phyloP scores from a whole-genome alignment of 495 filamentous ascomycete genomes.

The Penicillium arizonense region DNA sequence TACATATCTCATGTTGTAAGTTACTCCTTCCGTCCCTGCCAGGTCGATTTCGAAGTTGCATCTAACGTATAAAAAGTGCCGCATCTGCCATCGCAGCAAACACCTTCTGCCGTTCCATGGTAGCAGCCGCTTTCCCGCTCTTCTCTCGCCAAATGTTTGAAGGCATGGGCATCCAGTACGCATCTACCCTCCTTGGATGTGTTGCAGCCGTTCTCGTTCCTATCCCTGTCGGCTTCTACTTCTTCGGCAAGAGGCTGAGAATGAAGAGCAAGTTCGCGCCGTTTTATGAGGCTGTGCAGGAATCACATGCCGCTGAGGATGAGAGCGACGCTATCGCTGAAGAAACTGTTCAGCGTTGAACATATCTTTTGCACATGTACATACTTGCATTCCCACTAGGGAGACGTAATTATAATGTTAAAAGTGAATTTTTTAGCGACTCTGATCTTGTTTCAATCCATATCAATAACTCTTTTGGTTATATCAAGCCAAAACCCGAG shows the following conservation, averaged over 20 bases:
- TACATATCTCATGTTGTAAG: constrained; percentile 84
- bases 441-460: not conserved
- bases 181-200: constrained; percentile 72
- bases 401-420: not conserved
- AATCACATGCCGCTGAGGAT: constrained; percentile 13
- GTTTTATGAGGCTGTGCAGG: constrained; percentile 48
- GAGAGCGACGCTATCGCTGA: constrained; percentile 10
- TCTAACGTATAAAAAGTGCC: constrained; percentile 42
- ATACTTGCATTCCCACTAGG: not conserved
- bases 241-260: constrained; percentile 35
- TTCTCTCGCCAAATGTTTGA: constrained; percentile 81
- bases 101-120: constrained; percentile 77
- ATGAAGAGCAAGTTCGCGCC: constrained; percentile 44
- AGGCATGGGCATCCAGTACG: constrained; percentile 74
- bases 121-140: constrained; percentile 75
- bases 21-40: constrained; percentile 5
- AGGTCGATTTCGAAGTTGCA: not conserved
- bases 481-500: too few species aligned
- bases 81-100: constrained; percentile 88
- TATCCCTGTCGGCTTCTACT: constrained; percentile 55
- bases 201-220: constrained; percentile 68
- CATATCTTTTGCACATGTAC: not conserved
- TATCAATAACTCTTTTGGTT: too few species aligned
- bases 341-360: constrained; percentile 6
- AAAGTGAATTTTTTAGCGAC: constrained; percentile 2